Conservation (phyloP, 1,139 yeast species). For the Hyphopichia pseudoburtonii region DNA sequence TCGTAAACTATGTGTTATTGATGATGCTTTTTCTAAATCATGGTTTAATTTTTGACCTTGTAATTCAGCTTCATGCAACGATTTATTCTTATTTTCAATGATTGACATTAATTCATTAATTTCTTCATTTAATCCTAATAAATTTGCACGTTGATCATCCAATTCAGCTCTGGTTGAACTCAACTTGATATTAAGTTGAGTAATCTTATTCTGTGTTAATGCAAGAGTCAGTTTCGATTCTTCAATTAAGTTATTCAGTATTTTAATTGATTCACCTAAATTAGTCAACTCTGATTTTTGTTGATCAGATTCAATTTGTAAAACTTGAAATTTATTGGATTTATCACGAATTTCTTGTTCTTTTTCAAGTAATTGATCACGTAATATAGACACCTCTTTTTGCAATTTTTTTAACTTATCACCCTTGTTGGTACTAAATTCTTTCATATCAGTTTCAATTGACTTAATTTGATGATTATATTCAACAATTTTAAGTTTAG, state of each 20-base stretch:
- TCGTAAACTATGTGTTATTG: conserved; percentile 42
- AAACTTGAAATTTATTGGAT: conserved; percentile 59
- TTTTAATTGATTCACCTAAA: conserved; percentile 41
- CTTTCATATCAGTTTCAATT: conserved; percentile 78
- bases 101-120: conserved; percentile 60
- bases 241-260: conserved; percentile 29
- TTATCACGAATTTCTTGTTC: conserved; percentile 45
- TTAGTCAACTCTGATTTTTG: conserved; percentile 54
- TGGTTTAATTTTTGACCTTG: conserved; percentile 60
- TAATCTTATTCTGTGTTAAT: conserved; percentile 25
- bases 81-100: conserved; percentile 52
- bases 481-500: conserved; percentile 24
- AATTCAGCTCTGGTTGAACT: conserved; percentile 41
- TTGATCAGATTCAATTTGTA: conserved; percentile 75
- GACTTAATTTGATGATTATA: conserved; percentile 45
- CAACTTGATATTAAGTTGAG: conserved; percentile 28
- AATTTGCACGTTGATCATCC: conserved; percentile 61
- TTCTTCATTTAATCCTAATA: conserved; percentile 78
- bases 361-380: conserved; percentile 34
- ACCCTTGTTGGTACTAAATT: conserved; percentile 78
- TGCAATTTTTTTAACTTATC: conserved; percentile 72
- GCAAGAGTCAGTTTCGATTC: conserved; percentile 39
- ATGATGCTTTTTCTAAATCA: conserved; percentile 59
- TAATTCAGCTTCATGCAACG: conserved; percentile 51
- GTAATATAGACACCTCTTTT: conserved; percentile 47